Evolutionary conservation across 2,329 filamentous ascomycete species (phyloP).

Genomic region (Talaromyces sp.): DNA sequence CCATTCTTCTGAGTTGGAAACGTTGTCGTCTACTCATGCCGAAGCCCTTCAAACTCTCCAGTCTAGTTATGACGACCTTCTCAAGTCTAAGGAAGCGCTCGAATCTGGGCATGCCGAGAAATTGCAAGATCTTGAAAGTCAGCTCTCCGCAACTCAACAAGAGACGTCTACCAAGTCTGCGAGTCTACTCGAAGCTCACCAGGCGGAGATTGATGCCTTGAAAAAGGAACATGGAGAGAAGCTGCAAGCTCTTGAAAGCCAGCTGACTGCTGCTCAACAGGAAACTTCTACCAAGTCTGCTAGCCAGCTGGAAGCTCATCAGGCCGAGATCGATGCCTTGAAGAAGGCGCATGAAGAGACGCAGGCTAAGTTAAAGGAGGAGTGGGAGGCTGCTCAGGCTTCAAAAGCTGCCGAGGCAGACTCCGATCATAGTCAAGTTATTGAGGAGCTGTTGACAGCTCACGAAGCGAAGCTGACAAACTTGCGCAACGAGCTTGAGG

Average conservation of each 20-base stretch:
- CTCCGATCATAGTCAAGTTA: constrained; percentile 39
- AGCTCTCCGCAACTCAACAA: constrained; percentile 25
- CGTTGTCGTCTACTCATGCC: constrained; percentile 32
- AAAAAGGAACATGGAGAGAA: constrained; percentile 37
- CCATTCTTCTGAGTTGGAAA: constrained; percentile 37
- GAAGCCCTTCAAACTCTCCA: constrained; percentile 34
- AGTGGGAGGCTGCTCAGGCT: constrained; percentile 37
- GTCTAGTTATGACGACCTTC: constrained; percentile 35
- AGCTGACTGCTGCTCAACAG: constrained; percentile 27
- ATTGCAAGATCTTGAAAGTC: constrained; percentile 28
- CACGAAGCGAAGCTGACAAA: constrained; percentile 42
- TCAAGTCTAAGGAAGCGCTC: constrained; percentile 30
- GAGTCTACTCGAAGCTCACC: constrained; percentile 31
- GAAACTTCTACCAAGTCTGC: not conserved
- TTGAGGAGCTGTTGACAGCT: constrained; percentile 42
- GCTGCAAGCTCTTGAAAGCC: constrained; percentile 24
- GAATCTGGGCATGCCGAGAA: constrained; percentile 34
- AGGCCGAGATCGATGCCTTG: constrained; percentile 33
- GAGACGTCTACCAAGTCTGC: constrained; percentile 31
- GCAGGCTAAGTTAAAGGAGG: constrained; percentile 35
- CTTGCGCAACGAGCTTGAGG: constrained; percentile 38
- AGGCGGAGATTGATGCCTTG: constrained; percentile 34
- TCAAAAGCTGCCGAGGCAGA: constrained; percentile 39
- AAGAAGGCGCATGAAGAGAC: constrained; percentile 37
- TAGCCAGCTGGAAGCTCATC: constrained; percentile 22